These are phyloP conservation scores for Heliophila coronopifolia DNA, from an alignment of 441 rosid genomes.

Conservation along the genomic window DNA sequence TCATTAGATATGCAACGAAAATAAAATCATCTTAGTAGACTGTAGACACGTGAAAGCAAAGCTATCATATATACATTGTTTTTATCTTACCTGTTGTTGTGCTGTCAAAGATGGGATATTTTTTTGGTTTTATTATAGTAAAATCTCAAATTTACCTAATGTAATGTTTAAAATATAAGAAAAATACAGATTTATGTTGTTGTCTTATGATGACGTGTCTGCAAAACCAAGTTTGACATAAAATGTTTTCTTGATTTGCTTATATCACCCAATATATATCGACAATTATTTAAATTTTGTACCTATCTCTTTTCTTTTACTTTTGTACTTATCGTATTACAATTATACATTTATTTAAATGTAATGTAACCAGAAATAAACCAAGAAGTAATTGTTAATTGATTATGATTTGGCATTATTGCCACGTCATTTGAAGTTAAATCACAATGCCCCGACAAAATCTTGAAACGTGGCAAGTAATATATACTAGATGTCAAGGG, in stretches of 20 bases:
- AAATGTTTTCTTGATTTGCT: conserved; percentile 9
- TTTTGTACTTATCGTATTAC: no score
- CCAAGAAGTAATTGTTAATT: conserved; percentile 1
- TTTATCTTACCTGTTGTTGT: conserved; percentile 23
- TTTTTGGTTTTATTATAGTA: conserved; percentile 1
- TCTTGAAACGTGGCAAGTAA: conserved; percentile 18
- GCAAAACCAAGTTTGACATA: conserved; percentile 16
- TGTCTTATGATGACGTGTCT: conserved; percentile 13
- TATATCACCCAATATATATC: conserved; percentile 19
- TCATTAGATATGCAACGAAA: conserved; percentile 6
- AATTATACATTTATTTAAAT: background rate
- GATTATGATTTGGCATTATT: conserved; percentile 11
- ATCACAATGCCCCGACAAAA: conserved; percentile 22
- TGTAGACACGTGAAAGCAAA: conserved; percentile 16
- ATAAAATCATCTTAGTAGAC: background rate
- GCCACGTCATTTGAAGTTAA: conserved; percentile 17
- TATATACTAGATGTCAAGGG: conserved; percentile 14
- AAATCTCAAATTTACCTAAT: conserved; percentile 8
- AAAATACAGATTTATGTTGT: conserved; percentile 11
- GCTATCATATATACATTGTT: conserved; percentile 4
- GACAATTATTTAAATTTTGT: background rate
- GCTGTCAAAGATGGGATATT: conserved; percentile 16
- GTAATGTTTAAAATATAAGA: background rate
- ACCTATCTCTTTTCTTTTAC: no score
- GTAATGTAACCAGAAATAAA: conserved; percentile 3